Evolutionary conservation across 73 alveolate species (phyloP).

Genomic region (Stentor coeruleus): DNA sequence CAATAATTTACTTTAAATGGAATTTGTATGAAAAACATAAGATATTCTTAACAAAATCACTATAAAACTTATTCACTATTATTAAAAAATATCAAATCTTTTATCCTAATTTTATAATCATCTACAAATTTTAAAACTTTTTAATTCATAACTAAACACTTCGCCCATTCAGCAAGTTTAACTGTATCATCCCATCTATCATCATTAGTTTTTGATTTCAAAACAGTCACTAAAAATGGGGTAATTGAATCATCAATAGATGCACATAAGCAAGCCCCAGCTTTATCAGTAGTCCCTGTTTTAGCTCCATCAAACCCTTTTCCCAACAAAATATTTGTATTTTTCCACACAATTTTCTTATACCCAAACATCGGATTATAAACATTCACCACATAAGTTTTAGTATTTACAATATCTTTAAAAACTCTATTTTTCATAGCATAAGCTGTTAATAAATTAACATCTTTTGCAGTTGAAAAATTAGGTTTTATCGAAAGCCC

Average conservation of each 20-base stretch:
- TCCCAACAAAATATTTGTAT: constrained; percentile 64
- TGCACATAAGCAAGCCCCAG: constrained; percentile 77
- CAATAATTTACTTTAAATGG: too few species aligned
- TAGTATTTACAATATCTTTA: constrained; percentile 47
- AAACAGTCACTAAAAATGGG: constrained; percentile 25
- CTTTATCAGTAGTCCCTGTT: constrained; percentile 79
- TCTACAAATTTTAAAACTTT: too few species aligned
- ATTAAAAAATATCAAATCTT: too few species aligned
- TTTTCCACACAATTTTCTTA: constrained; percentile 43
- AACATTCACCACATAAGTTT: constrained; percentile 25
- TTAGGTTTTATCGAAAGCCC: constrained; percentile 53
- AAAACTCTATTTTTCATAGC: constrained; percentile 44
- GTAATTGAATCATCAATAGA: constrained; percentile 23
- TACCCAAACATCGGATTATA: background rate
- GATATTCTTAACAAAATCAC: too few species aligned
- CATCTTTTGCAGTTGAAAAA: constrained; percentile 61
- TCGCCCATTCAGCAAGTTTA: constrained; percentile 20
- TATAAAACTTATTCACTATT: too few species aligned
- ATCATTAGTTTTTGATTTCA: constrained; percentile 36
- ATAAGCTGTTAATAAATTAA: constrained; percentile 37
- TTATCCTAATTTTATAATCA: too few species aligned
- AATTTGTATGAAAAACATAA: too few species aligned
- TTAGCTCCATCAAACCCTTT: constrained; percentile 64
- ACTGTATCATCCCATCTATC: constrained; percentile 45
- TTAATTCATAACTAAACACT: too few species aligned